Conservation (phyloP, 768 basidiomycete species). For the Suillus paluster region DNA sequence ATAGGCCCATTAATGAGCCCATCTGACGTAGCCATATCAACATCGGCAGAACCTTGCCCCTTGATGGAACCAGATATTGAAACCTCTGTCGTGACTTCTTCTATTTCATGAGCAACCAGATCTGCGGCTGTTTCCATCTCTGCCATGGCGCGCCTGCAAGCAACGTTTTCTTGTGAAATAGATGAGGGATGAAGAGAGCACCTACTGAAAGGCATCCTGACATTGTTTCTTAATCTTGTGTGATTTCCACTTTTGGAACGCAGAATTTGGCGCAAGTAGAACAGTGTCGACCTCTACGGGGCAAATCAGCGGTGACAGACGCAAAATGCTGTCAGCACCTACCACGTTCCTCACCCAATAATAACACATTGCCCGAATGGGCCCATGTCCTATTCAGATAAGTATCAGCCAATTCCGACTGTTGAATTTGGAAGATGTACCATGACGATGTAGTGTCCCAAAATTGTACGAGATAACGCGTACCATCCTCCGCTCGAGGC, state of each 20-base stretch:
- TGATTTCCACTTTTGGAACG: slow-evolving; percentile 65
- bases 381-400: slow-evolving; percentile 62
- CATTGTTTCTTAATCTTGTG: slow-evolving; percentile 54
- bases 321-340: slow-evolving; percentile 24
- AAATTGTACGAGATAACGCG: slow-evolving; percentile 74
- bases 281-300: slow-evolving; percentile 66
- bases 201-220: slow-evolving; percentile 65
- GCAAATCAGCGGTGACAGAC: background rate
- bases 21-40: background rate
- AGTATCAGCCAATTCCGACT: slow-evolving; percentile 6
- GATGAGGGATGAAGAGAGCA: slow-evolving; percentile 11
- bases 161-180: background rate
- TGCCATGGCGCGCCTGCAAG: slow-evolving; percentile 44
- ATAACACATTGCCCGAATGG: slow-evolving; percentile 53
- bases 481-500: slow-evolving; percentile 42
- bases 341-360: slow-evolving; percentile 76
- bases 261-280: slow-evolving; percentile 55
- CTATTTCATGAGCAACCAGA: slow-evolving; percentile 6
- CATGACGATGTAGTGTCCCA: slow-evolving; percentile 72
- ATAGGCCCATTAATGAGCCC: background rate
- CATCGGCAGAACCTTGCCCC: background rate
- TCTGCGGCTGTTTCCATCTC: slow-evolving; percentile 51
- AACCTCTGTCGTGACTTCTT: slow-evolving; percentile 7
- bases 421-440: slow-evolving; percentile 37
- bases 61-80: slow-evolving; percentile 7